These are phyloP conservation scores for Microbotryum lychnidis-dioicae DNA, from an alignment of 1,284 basidiomycete genomes.

Conservation along the genomic window DNA sequence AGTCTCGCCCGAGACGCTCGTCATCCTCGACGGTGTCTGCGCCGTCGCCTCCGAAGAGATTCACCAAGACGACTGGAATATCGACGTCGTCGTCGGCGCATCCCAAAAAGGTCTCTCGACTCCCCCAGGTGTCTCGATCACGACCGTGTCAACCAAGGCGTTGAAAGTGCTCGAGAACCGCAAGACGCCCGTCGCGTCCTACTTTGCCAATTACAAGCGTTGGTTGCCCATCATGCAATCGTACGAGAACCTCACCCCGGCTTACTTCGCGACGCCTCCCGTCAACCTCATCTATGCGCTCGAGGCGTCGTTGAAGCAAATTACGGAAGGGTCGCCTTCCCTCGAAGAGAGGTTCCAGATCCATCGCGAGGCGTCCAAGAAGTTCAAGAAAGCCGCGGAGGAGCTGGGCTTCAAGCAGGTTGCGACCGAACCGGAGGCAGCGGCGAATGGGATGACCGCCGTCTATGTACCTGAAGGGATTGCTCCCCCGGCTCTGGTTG, in stretches of 20 bases:
- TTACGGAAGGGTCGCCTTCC: constrained; percentile 54
- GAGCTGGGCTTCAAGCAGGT: constrained; percentile 65
- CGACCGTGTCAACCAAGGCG: constrained; percentile 73
- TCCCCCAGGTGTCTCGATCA: constrained; percentile 86
- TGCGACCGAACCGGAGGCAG: constrained; percentile 52
- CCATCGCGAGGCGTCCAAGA: constrained; percentile 64
- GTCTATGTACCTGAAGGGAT: constrained; percentile 65
- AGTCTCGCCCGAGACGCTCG: constrained; percentile 76
- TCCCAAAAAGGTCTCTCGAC: constrained; percentile 92
- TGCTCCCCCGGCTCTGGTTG: constrained; percentile 62
- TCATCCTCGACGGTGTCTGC: constrained; percentile 88
- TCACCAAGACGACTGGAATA: constrained; percentile 79
- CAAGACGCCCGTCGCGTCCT: constrained; percentile 61
- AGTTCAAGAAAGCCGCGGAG: constrained; percentile 62
- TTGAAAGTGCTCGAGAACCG: constrained; percentile 64
- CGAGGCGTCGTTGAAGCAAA: constrained; percentile 65
- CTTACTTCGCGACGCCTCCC: constrained; percentile 83
- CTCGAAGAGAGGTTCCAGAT: constrained; percentile 71
- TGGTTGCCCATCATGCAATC: constrained; percentile 92
- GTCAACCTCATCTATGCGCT: constrained; percentile 84
- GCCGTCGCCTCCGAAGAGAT: constrained; percentile 95
- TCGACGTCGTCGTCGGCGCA: constrained; percentile 77
- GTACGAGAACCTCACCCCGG: constrained; percentile 58
- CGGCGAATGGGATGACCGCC: constrained; percentile 85
- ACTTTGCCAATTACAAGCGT: constrained; percentile 85